Evolutionary conservation across 2,329 filamentous ascomycete genomes (phyloP).

Genomic region (Aspergillus ustus): DNA sequence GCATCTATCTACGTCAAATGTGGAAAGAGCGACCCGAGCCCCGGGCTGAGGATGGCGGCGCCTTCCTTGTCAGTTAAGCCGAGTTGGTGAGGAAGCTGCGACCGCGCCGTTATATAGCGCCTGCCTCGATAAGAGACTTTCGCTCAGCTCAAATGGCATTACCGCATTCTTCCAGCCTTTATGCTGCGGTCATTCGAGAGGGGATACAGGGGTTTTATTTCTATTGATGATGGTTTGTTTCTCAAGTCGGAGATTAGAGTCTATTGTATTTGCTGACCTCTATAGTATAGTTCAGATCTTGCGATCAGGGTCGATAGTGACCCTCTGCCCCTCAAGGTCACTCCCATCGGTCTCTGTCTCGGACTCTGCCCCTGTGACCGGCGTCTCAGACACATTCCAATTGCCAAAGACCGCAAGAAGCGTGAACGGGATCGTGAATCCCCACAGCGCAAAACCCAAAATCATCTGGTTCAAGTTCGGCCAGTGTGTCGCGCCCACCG

Average conservation of each 20-base stretch:
- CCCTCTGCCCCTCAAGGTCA: background rate
- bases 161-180: too few relatives aligned
- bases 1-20: background rate
- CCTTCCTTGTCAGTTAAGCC: background rate
- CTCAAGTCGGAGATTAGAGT: background rate
- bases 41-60: too few relatives aligned
- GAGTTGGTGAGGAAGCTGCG: background rate
- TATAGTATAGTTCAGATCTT: background rate
- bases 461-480: constrained; percentile 15
- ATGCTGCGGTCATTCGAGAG: background rate
- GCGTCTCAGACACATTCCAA: constrained; percentile 1
- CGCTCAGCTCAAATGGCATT: too few relatives aligned
- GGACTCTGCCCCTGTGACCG: background rate
- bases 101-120: background rate
- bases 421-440: constrained; percentile 10
- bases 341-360: background rate
- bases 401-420: constrained; percentile 11
- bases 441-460: constrained; percentile 11
- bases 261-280: background rate
- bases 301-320: background rate
- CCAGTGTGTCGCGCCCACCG: constrained; percentile 15
- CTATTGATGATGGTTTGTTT: background rate
- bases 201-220: background rate
- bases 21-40: background rate
- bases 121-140: too few relatives aligned